A percentile compares a stretch with the other conserved stretches of the same genome.
Evolutionary conservation across 768 basidiomycete species (phyloP).

Genomic region (Lentinula sp.): DNA sequence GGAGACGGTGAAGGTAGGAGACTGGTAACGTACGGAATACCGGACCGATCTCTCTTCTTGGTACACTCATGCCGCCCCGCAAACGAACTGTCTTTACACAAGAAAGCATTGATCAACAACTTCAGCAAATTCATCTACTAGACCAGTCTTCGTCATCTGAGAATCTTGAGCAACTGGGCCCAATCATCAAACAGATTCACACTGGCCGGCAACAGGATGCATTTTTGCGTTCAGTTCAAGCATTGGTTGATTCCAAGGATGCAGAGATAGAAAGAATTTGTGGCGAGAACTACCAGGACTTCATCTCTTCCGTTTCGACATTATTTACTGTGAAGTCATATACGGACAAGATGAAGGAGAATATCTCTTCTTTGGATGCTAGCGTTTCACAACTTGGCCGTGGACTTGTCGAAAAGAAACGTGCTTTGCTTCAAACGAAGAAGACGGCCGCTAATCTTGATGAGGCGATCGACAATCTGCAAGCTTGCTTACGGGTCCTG

Average conservation of each 20-base stretch:
- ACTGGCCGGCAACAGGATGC: conserved; percentile 82
- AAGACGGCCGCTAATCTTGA: conserved; percentile 93
- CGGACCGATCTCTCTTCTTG: neutral
- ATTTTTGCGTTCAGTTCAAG: conserved; percentile 79
- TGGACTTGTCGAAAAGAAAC: conserved; percentile 91
- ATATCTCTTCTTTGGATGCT: conserved; percentile 82
- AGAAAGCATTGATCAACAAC: conserved; percentile 82
- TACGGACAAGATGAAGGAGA: conserved; percentile 88
- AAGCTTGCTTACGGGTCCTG: conserved; percentile 86
- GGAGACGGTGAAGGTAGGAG: neutral
- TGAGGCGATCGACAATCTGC: conserved; percentile 92
- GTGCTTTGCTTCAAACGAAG: conserved; percentile 79
- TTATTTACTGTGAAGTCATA: conserved; percentile 94
- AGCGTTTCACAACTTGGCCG: conserved; percentile 86
- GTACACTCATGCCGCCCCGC: conserved; percentile 65
- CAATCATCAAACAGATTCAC: conserved; percentile 92
- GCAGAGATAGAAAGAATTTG: conserved; percentile 95
- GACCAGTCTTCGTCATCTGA: conserved; percentile 86
- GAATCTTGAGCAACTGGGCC: conserved; percentile 93
- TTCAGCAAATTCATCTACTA: conserved; percentile 86
- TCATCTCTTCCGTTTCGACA: conserved; percentile 95
- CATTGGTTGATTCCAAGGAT: conserved; percentile 92
- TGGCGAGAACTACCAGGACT: conserved; percentile 95
- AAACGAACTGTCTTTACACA: conserved; percentile 72
- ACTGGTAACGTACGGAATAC: neutral